Evolutionary conservation across 2,329 filamentous ascomycete species (phyloP), one percentile per base, ranked within the genome.

Genomic region (Fulvia fulva): DNA sequence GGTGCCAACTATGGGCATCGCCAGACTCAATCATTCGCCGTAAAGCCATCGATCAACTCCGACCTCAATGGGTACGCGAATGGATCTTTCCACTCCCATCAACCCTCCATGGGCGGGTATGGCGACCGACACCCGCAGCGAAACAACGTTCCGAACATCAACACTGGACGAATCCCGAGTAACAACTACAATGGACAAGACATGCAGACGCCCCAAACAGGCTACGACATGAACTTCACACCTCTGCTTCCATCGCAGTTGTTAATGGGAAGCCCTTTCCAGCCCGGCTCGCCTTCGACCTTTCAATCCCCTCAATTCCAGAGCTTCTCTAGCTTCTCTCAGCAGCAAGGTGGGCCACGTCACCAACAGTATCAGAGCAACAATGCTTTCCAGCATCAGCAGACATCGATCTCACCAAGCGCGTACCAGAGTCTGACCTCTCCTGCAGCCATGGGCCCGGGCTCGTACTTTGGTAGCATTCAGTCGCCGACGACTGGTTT

Each of bases 221-320:
- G 84, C 45, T 96, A 91, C 72, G 94, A 97, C 72, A 97, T 97
- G 93, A 94, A 97, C 77, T 97, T 97, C 76, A 97, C 94, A 11
- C 93, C 94, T 64, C 83, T 99, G 65, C 85, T 99, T 37, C 94
- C 94, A 34, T 97, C 93, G 32, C 91, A 97, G 77, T 81, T 99
- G 68, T 85, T 99, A 25, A 87, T 97, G 52, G 94, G 94, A 50
- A 97, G 91, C 75, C 94, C 94, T 19, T 97, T 97, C 77, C 94
- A 97, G 77, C 91, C 94, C 14, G 94, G 92, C 44, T 96, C 90
- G 5, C 93, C 93, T 3, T 90, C 88, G 32, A 87, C 90, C 37
- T 97, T 97, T 76, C 86, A 87, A 61, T 96, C 89, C 65, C 89
- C 92, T 41, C 92, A 97, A 74, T 99, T 97, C 76, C 88, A 94